phyloP scores from a whole-genome alignment of 2,329 filamentous ascomycete species.

The Pseudogymnoascus sp. region DNA sequence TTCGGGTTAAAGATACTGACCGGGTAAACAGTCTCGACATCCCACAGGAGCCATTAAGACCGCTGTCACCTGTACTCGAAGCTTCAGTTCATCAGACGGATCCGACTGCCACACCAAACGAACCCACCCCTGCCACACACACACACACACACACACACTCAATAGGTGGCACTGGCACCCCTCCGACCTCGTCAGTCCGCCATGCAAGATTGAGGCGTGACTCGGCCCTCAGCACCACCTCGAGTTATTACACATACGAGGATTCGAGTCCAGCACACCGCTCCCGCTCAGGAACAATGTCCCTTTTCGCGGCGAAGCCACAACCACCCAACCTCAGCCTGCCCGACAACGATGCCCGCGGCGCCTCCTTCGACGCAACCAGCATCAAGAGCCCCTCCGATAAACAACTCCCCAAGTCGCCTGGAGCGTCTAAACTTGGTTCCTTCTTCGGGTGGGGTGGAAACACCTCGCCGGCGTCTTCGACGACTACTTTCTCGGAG shows the following conservation, averaged over 20 bases:
- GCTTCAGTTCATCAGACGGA: neutral
- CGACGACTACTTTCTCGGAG: slow-evolving; percentile 53
- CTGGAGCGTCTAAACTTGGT: slow-evolving; percentile 43
- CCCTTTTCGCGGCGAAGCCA: slow-evolving; percentile 27
- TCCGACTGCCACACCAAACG: slow-evolving; percentile 13
- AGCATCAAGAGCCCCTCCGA: slow-evolving; percentile 22
- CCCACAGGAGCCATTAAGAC: neutral
- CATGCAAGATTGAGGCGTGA: slow-evolving; percentile 26
- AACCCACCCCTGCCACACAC: slow-evolving; percentile 17
- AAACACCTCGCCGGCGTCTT: slow-evolving; percentile 44
- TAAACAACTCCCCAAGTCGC: slow-evolving; percentile 36
- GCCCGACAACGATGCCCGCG: slow-evolving; percentile 16
- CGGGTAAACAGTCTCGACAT: neutral
- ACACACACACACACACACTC: neutral
- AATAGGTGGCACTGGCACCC: neutral
- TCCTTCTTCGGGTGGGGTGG: slow-evolving; percentile 62
- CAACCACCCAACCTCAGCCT: slow-evolving; percentile 23
- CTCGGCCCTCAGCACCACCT: slow-evolving; percentile 21
- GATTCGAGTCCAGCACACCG: slow-evolving; percentile 21
- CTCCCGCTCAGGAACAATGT: slow-evolving; percentile 26
- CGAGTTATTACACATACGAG: slow-evolving; percentile 22
- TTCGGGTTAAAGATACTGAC: neutral
- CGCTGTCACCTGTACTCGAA: neutral
- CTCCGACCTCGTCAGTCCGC: slow-evolving; percentile 14
- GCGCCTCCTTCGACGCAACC: slow-evolving; percentile 22